These are phyloP conservation scores for Xylaria sp. DNA, from an alignment of 2,329 filamentous ascomycete genomes.

Conservation along the genomic window DNA sequence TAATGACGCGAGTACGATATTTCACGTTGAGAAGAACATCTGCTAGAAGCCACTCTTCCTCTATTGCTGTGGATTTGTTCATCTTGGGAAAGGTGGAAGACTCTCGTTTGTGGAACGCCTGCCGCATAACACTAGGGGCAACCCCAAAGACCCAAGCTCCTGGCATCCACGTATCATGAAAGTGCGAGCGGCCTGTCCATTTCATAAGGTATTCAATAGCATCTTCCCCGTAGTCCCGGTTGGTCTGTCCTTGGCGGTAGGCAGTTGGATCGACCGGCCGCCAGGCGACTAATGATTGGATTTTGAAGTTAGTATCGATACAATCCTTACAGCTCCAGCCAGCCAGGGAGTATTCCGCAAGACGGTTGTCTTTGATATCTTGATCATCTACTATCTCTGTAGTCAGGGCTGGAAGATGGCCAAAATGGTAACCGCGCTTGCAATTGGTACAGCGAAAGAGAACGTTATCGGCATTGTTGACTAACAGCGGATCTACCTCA, in stretches of 20 bases:
- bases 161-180: constrained; percentile 85
- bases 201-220: constrained; percentile 94
- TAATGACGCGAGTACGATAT: constrained; percentile 62
- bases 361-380: constrained; percentile 68
- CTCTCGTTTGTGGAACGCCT: constrained; percentile 79
- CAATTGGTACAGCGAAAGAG: constrained; percentile 86
- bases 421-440: constrained; percentile 82
- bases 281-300: constrained; percentile 89
- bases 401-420: constrained; percentile 75
- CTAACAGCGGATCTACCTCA: constrained; percentile 66
- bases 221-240: constrained; percentile 72
- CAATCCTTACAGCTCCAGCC: constrained; percentile 88
- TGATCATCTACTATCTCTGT: constrained; percentile 54
- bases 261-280: constrained; percentile 72
- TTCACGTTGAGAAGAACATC: constrained; percentile 90
- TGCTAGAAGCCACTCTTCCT: constrained; percentile 84
- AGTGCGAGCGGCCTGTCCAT: constrained; percentile 85
- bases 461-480: constrained; percentile 81
- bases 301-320: constrained; percentile 69
- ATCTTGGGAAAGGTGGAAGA: constrained; percentile 72
- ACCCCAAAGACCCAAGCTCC: constrained; percentile 89
- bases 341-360: constrained; percentile 74
- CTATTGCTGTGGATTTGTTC: constrained; percentile 81
- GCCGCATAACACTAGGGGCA: constrained; percentile 71
- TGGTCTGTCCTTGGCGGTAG: constrained; percentile 64